A percentile compares a stretch with the other conserved stretches of the same genome.
phyloP scores from a whole-genome alignment of 2,329 filamentous ascomycete species.

The Penicillium decumbens region DNA sequence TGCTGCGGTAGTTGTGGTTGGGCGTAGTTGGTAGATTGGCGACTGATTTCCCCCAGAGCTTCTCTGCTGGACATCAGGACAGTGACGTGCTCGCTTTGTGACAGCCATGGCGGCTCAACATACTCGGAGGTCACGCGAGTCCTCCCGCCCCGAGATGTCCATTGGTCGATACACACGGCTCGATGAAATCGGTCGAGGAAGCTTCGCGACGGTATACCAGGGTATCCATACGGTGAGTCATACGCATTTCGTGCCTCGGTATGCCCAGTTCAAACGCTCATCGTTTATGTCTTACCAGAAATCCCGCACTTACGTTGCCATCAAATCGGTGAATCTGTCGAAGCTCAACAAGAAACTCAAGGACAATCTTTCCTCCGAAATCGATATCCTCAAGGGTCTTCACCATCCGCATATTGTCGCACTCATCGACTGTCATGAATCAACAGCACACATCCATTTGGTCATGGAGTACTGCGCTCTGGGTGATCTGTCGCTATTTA shows the following conservation, averaged over 20 bases:
- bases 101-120: constrained; percentile 45
- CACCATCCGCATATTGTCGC: constrained; percentile 96
- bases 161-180: constrained; percentile 78
- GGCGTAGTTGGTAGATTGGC: constrained; percentile 20
- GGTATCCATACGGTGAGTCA: constrained; percentile 73
- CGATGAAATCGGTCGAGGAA: constrained; percentile 91
- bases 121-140: constrained; percentile 39
- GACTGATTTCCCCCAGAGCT: constrained; percentile 8
- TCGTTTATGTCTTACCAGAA: constrained; percentile 50
- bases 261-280: constrained; percentile 10
- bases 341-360: constrained; percentile 94
- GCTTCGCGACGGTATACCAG: constrained; percentile 92
- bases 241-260: not conserved
- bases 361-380: constrained; percentile 92
- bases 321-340: constrained; percentile 90
- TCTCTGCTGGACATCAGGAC: constrained; percentile 15
- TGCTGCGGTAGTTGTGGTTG: constrained; percentile 38
- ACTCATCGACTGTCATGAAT: constrained; percentile 89
- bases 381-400: constrained; percentile 87
- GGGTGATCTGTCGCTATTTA: constrained; percentile 89
- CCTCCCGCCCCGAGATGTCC: constrained; percentile 33
- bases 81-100: constrained; percentile 15
- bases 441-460: constrained; percentile 81
- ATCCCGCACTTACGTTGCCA: constrained; percentile 76
- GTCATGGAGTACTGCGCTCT: constrained; percentile 99